Percentiles rank a stretch among this genome's conserved stretches.
Evolutionary conservation across 352 stramenopile genomes (phyloP).

Genomic region (Albugo laibachii): DNA sequence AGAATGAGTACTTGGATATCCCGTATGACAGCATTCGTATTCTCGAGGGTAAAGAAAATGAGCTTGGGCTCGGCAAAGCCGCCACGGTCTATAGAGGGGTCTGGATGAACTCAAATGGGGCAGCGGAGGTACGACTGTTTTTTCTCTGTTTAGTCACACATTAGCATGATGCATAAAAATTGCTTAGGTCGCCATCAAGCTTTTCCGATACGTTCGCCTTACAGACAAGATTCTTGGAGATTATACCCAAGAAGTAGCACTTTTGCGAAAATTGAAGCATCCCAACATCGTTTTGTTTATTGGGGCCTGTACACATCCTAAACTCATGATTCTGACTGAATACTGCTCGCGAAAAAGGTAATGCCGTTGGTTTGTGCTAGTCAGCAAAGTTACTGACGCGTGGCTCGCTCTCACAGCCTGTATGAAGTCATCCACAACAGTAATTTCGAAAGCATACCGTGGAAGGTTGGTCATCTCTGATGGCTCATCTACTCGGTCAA

Average conservation of each 20-base stretch:
- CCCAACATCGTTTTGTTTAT: conserved; percentile 84
- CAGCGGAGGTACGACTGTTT: conserved; percentile 28
- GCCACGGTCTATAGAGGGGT: conserved; percentile 74
- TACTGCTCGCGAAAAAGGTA: conserved; percentile 81
- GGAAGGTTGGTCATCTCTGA: conserved; percentile 31
- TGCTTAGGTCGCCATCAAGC: conserved; percentile 55
- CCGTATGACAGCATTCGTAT: conserved; percentile 77
- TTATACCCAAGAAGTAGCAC: conserved; percentile 69
- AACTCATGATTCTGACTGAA: conserved; percentile 79
- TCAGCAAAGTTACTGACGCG: background rate
- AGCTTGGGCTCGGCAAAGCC: conserved; percentile 68
- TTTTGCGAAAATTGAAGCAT: conserved; percentile 75
- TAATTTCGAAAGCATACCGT: conserved; percentile 78
- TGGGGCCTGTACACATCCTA: conserved; percentile 72
- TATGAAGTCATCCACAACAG: conserved; percentile 80
- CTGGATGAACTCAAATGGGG: conserved; percentile 69
- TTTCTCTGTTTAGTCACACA: background rate
- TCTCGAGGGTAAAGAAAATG: conserved; percentile 69
- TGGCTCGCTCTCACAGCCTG: conserved; percentile 19
- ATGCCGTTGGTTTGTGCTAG: background rate
- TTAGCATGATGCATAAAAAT: background rate
- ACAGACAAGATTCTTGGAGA: conserved; percentile 76
- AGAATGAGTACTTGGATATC: conserved; percentile 78
- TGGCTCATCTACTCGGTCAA: background rate
- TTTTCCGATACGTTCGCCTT: conserved; percentile 71